These are phyloP conservation scores for Globisporangium recalcitrans DNA, from an alignment of 352 stramenopile species.

Conservation along the genomic window DNA sequence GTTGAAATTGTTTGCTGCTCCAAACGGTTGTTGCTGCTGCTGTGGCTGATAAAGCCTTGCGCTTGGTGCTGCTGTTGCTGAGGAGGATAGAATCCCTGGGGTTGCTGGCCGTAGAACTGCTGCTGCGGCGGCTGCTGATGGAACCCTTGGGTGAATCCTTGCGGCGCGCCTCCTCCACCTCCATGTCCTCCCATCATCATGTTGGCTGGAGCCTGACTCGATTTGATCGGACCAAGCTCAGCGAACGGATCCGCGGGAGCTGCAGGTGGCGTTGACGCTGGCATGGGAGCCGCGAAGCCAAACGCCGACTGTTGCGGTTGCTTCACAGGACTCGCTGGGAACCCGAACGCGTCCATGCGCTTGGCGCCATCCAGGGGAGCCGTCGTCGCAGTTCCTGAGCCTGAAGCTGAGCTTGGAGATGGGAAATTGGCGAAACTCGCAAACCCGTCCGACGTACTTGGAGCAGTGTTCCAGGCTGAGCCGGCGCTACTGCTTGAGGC, in stretches of 20 bases:
- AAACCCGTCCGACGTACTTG: slow-evolving; percentile 32
- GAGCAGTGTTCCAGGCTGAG: slow-evolving; percentile 8
- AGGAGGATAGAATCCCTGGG: slow-evolving; percentile 20
- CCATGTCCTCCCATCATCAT: slow-evolving; percentile 4
- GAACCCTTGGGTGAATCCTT: slow-evolving; percentile 14
- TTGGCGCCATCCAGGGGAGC: slow-evolving; percentile 14
- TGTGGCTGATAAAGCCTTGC: slow-evolving; percentile 17
- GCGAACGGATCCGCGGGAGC: slow-evolving; percentile 45
- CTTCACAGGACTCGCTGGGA: slow-evolving; percentile 48
- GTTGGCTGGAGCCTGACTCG: neutral
- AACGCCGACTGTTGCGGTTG: slow-evolving; percentile 24
- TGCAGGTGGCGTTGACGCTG: slow-evolving; percentile 10
- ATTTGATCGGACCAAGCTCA: slow-evolving; percentile 23
- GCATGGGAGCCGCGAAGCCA: slow-evolving; percentile 28
- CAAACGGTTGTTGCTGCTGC: slow-evolving; percentile 11
- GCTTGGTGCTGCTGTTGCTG: slow-evolving; percentile 11
- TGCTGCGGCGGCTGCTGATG: slow-evolving; percentile 19
- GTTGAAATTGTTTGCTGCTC: slow-evolving; percentile 8
- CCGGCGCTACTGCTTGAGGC: neutral
- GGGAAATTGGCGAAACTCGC: slow-evolving; percentile 64
- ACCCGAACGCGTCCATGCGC: slow-evolving; percentile 47
- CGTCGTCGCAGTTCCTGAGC: neutral
- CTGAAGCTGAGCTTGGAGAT: slow-evolving; percentile 22
- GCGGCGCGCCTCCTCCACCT: slow-evolving; percentile 4
- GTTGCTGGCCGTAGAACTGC: slow-evolving; percentile 15